Evolutionary conservation across 352 stramenopile genomes (phyloP), one percentile per base, ranked within the genome.

Genomic region (Hyaloperonospora arabidopsidis): DNA sequence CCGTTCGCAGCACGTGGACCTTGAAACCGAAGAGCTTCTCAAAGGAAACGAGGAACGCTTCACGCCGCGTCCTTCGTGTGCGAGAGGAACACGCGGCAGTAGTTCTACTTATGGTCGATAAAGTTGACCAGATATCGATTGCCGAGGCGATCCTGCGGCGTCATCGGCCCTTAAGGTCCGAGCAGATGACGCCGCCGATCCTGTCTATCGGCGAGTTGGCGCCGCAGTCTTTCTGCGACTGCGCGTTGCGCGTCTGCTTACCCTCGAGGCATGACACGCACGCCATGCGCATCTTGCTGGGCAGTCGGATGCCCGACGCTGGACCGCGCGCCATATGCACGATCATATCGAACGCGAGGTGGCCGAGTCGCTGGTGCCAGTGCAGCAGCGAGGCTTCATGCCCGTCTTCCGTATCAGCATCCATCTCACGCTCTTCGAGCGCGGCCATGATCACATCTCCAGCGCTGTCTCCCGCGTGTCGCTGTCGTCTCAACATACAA

Each of bases 1-100:
- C 55, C 0, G 52, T 64, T 4, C 55, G 43, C 2, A 68, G 13
- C 1, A 56, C 44, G n/a, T 59, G 41, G 5, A 64, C 35, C 1
- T 32, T 36, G 28, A 41, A 63, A 6, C 32, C 17, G 23, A 64
- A 68, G 2, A 14, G 18, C 28, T 48, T 54, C 25, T 68, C 46
- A 29, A 58, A 68, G 0, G 25, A 13, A 5, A 47, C 36, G 5
- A 64, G 43, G 15, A 61, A 60, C 0, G 57, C 2, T 18, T 64
- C 12, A 38, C 12, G 35, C 35, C n/a, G 12, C n/a, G 12, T 18
- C 35, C 35, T 41, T 41, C 35, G 35, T 41, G 35, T 11, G 35
- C 12, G 35, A 2, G 13, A 41, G 13, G 4, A 15, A 41, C 35
- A 41, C 35, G n/a, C 35, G 35, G 35, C n/a, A 15, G 35, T 41